These are phyloP conservation scores for Chaetomidium leptoderma DNA, from an alignment of 495 filamentous ascomycete species.

Conservation along the genomic window DNA sequence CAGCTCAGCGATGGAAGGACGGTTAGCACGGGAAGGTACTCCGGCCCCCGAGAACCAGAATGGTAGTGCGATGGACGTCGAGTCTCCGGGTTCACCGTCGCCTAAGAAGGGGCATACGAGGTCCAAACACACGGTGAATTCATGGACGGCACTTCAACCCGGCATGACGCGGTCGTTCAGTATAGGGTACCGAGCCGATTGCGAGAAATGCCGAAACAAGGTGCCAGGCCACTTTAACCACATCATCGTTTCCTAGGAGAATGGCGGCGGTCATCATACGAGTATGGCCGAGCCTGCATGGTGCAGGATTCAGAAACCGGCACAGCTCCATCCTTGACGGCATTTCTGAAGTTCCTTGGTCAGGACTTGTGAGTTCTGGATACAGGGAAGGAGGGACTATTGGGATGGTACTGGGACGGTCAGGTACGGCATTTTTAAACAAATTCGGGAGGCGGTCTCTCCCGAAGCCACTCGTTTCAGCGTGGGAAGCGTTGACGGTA, in stretches of 20 bases:
- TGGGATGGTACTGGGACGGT: no score
- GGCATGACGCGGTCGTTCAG: slow-evolving; percentile 64
- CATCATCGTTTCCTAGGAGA: slow-evolving; percentile 57
- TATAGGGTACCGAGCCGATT: slow-evolving; percentile 82
- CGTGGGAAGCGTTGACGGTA: background rate
- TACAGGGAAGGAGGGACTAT: background rate
- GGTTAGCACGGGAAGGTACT: slow-evolving; percentile 9
- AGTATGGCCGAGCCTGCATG: slow-evolving; percentile 13
- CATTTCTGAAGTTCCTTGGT: background rate
- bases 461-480: slow-evolving; percentile 1
- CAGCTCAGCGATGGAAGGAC: slow-evolving; percentile 19
- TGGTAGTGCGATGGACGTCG: slow-evolving; percentile 28
- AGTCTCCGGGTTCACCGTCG: slow-evolving; percentile 34
- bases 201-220: slow-evolving; percentile 74
- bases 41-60: background rate
- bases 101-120: slow-evolving; percentile 41
- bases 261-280: slow-evolving; percentile 2
- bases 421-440: background rate
- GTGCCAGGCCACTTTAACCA: slow-evolving; percentile 88
- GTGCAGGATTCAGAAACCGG: slow-evolving; percentile 10
- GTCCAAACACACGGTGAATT: slow-evolving; percentile 46
- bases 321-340: background rate
- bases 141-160: slow-evolving; percentile 45
- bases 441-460: background rate
- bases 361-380: background rate